phyloP scores from a whole-genome alignment of 176 grass and related monocot species.

The Triticum turgidum region DNA sequence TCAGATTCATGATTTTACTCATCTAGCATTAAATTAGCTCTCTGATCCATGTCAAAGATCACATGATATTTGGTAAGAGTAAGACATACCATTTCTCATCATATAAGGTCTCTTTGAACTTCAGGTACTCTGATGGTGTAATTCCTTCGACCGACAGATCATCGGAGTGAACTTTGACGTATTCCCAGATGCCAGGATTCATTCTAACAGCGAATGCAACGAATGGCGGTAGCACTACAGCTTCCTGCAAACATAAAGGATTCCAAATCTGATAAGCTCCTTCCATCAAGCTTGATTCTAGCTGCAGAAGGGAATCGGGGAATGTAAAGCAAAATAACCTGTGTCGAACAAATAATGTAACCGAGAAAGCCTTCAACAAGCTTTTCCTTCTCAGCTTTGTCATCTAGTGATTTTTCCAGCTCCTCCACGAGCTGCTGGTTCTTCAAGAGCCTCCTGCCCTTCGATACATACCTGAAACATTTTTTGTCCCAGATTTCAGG shows the following conservation, averaged over 20 bases:
- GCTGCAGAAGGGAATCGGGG: not conserved
- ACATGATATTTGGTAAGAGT: not conserved
- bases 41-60: constrained; percentile 3
- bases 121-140: constrained; percentile 74
- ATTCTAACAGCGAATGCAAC: constrained; percentile 79
- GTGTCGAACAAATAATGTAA: constrained; percentile 80
- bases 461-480: constrained; percentile 71
- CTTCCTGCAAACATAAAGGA: constrained; percentile 61
- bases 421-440: constrained; percentile 84
- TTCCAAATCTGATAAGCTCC: too few relatives aligned
- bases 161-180: constrained; percentile 68
- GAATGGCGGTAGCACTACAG: constrained; percentile 77
- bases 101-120: constrained; percentile 85
- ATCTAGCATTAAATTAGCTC: not conserved
- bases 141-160: constrained; percentile 81
- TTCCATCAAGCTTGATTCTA: not conserved
- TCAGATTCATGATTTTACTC: not conserved
- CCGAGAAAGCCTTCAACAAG: constrained; percentile 88
- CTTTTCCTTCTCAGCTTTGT: constrained; percentile 79
- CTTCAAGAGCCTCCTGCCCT: constrained; percentile 88
- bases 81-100: constrained; percentile 76
- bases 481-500: not conserved
- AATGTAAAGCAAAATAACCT: constrained; percentile 45
- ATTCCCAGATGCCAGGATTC: constrained; percentile 94
- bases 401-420: constrained; percentile 88